A percentile compares a stretch with the other conserved stretches of the same genome.
Conservation (phyloP, 768 basidiomycete genomes). For the Phylloporus sp. region DNA sequence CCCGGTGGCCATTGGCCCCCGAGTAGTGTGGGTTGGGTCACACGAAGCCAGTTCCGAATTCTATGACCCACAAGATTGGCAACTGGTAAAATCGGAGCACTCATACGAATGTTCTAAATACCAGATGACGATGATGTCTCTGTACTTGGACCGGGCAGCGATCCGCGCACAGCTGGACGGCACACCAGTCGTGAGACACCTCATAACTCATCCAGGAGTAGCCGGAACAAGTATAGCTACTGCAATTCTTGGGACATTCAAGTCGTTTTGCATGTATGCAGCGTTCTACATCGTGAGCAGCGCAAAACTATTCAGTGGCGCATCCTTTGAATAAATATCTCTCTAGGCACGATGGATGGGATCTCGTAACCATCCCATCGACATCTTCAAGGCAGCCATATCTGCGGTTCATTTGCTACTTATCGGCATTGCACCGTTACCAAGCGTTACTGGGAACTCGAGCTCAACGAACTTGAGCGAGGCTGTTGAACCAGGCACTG, state of each 20-base stretch:
- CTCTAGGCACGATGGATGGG: conserved; percentile 62
- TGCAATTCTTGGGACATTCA: conserved; percentile 41
- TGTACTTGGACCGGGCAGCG: conserved; percentile 48
- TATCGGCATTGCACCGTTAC: conserved; percentile 48
- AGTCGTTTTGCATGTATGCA: conserved; percentile 45
- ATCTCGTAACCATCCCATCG: conserved; percentile 62
- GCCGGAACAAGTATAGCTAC: conserved; percentile 57
- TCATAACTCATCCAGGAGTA: conserved; percentile 66
- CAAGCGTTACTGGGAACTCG: conserved; percentile 21
- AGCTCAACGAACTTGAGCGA: conserved; percentile 9
- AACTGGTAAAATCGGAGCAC: conserved; percentile 52
- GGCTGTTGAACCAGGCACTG: conserved; percentile 25
- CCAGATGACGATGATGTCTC: conserved; percentile 64
- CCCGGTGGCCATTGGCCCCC: conserved; percentile 39
- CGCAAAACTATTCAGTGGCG: neutral
- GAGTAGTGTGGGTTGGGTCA: conserved; percentile 80
- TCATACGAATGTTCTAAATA: conserved; percentile 74
- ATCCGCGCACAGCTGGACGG: conserved; percentile 21
- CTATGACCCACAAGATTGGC: conserved; percentile 67
- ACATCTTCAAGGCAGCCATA: conserved; percentile 58
- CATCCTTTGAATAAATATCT: conserved; percentile 1
- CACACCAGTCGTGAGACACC: conserved; percentile 38
- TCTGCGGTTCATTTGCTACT: conserved; percentile 63
- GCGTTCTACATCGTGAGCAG: conserved; percentile 61
- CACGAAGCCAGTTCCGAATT: conserved; percentile 50